Conservation (phyloP, 208 protist genomes). For the Endotrypanum monterogeii region DNA sequence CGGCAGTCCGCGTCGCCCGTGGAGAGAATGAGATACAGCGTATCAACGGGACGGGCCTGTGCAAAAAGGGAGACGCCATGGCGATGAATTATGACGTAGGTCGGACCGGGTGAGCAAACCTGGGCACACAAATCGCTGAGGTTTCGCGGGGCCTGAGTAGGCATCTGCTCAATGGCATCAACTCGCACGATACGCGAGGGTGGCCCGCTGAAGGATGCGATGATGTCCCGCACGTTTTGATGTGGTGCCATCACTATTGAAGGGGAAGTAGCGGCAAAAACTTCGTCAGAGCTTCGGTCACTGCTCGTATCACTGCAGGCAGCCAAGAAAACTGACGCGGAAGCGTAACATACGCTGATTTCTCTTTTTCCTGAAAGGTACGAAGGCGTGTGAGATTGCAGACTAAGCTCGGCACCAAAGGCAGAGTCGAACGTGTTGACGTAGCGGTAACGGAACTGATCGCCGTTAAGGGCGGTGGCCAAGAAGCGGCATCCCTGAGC, state of each 20-base stretch:
- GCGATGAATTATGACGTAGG: slow-evolving; percentile 75
- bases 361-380: slow-evolving; percentile 45
- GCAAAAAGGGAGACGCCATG: slow-evolving; percentile 82
- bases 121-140: slow-evolving; percentile 79
- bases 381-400: slow-evolving; percentile 58
- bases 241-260: slow-evolving; percentile 67
- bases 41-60: slow-evolving; percentile 82
- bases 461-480: slow-evolving; percentile 68
- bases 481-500: slow-evolving; percentile 72
- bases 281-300: slow-evolving; percentile 47
- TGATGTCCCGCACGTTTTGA: slow-evolving; percentile 63
- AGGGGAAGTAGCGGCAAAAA: slow-evolving; percentile 62
- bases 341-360: slow-evolving; percentile 74
- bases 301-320: slow-evolving; percentile 41
- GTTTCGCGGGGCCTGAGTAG: slow-evolving; percentile 26
- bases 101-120: slow-evolving; percentile 49
- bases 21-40: slow-evolving; percentile 78
- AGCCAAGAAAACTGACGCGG: slow-evolving; percentile 46
- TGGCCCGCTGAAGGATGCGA: slow-evolving; percentile 56
- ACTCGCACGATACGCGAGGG: slow-evolving; percentile 68
- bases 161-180: slow-evolving; percentile 73
- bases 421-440: slow-evolving; percentile 42
- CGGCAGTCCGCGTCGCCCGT: slow-evolving; percentile 44
- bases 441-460: slow-evolving; percentile 87
- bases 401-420: slow-evolving; percentile 42